phyloP scores from a whole-genome alignment of 75 land plant genomes.

The Adiantum capillusveneris region DNA sequence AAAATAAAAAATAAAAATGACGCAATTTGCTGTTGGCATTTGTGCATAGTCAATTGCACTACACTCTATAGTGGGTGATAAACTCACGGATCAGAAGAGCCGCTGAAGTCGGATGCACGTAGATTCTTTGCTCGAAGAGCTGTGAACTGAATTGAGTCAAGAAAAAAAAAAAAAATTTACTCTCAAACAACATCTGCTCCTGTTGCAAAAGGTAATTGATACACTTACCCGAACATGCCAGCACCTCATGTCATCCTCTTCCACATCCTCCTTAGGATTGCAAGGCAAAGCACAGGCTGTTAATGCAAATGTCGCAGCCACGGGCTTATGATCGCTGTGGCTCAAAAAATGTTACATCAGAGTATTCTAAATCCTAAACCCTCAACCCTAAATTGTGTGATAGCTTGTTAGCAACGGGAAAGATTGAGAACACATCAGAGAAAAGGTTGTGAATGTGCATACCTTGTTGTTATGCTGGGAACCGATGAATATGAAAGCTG shows the following conservation, averaged over 20 bases:
- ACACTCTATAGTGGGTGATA: no score
- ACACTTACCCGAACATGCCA: conserved; percentile 27
- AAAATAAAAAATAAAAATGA: no score
- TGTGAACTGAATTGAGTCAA: conserved; percentile 34
- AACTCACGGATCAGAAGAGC: conserved; percentile 44
- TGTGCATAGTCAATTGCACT: no score
- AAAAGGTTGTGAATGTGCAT: background rate
- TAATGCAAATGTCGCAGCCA: conserved; percentile 39
- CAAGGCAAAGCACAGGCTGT: conserved; percentile 46
- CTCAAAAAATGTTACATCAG: background rate
- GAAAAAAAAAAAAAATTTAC: no score
- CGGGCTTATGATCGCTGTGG: conserved; percentile 49
- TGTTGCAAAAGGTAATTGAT: no score
- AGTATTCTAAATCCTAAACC: no score
- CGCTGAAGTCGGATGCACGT: conserved; percentile 44
- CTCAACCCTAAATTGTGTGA: no score
- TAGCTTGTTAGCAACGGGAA: no score
- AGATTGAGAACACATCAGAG: background rate
- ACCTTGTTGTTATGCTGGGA: conserved; percentile 27
- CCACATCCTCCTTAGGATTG: conserved; percentile 6
- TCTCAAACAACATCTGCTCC: no score
- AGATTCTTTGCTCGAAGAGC: conserved; percentile 38
- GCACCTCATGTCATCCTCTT: conserved; percentile 32
- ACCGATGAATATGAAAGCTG: conserved; percentile 30
- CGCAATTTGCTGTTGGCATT: no score